Percentiles rank a stretch among this genome's conserved stretches.
These are phyloP conservation scores for Coniochaeta pulveracea DNA, from an alignment of 2,329 filamentous ascomycete genomes.

Conservation along the genomic window DNA sequence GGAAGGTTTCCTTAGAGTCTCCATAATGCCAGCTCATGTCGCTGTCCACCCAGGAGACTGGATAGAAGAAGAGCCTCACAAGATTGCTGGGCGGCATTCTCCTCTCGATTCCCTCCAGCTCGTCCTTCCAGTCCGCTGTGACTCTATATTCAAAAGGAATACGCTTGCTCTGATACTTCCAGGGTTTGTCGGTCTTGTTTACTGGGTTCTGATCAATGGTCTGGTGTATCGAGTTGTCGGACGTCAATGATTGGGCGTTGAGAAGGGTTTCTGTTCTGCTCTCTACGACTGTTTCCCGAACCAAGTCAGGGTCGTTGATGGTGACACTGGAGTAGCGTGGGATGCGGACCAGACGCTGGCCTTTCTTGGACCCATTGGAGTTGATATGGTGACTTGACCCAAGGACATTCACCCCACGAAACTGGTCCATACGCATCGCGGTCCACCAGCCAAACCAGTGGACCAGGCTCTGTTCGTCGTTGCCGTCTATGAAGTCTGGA, in stretches of 20 bases:
- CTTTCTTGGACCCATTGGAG: slow-evolving; percentile 8
- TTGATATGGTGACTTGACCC: slow-evolving; percentile 27
- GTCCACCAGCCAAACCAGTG: slow-evolving; percentile 55
- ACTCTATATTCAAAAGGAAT: too few species aligned
- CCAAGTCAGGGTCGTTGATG: slow-evolving; percentile 24
- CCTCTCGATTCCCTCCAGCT: too few species aligned
- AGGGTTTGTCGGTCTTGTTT: too few species aligned
- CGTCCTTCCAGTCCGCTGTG: too few species aligned
- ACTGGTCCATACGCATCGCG: slow-evolving; percentile 32
- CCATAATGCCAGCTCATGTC: slow-evolving; percentile 24
- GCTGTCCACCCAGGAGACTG: slow-evolving; percentile 29
- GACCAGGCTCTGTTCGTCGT: slow-evolving; percentile 51
- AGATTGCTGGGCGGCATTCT: too few species aligned
- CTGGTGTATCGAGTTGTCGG: too few species aligned
- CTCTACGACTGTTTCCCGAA: slow-evolving; percentile 9
- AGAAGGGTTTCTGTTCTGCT: too few species aligned
- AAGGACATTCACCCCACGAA: slow-evolving; percentile 43
- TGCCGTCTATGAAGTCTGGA: slow-evolving; percentile 35
- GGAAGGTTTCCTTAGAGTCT: slow-evolving; percentile 14
- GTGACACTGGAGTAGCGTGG: slow-evolving; percentile 24
- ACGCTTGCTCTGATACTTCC: slow-evolving; percentile 9
- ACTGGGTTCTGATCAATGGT: too few species aligned
- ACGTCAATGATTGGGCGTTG: too few species aligned
- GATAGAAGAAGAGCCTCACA: slow-evolving; percentile 22
- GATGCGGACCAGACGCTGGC: slow-evolving; percentile 19